These are phyloP conservation scores for Fusarium gaditjirri DNA, from an alignment of 2,329 filamentous ascomycete genomes.

Conservation along the genomic window DNA sequence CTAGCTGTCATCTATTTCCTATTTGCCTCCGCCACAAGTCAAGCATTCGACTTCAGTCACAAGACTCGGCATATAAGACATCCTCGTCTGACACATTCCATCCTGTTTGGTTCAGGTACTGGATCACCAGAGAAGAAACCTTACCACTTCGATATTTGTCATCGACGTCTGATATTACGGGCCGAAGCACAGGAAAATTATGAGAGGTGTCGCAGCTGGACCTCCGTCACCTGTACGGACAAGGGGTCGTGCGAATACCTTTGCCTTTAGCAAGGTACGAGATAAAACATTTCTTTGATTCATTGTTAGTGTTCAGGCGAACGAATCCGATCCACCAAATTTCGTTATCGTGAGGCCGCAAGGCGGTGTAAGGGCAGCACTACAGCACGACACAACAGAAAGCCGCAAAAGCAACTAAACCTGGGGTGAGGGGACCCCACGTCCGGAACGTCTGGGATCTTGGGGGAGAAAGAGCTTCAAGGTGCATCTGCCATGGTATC, in stretches of 20 bases:
- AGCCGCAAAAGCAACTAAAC: constrained; percentile 16
- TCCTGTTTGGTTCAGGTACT: background rate
- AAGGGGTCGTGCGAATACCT: constrained; percentile 52
- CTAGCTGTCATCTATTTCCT: background rate
- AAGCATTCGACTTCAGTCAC: background rate
- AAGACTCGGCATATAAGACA: background rate
- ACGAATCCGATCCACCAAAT: constrained; percentile 36
- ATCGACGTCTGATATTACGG: constrained; percentile 11
- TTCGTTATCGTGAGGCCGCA: constrained; percentile 33
- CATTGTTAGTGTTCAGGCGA: constrained; percentile 32
- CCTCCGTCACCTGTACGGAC: constrained; percentile 47
- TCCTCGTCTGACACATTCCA: background rate
- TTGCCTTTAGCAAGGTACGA: constrained; percentile 55
- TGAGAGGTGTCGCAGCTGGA: constrained; percentile 52
- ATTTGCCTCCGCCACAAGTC: background rate
- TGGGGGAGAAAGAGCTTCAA: background rate
- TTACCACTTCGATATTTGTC: constrained; percentile 11
- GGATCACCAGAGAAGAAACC: constrained; percentile 2
- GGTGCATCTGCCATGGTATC: constrained; percentile 5
- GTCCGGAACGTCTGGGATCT: constrained; percentile 12
- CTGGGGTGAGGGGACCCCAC: constrained; percentile 36
- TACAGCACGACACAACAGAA: background rate
- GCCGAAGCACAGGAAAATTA: constrained; percentile 22
- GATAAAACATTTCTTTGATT: constrained; percentile 9
- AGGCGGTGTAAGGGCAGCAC: constrained; percentile 41